Evolutionary conservation across 352 stramenopile species (phyloP), one percentile per base, ranked within the genome.

Genomic region (Globisporangium heterothallicum): DNA sequence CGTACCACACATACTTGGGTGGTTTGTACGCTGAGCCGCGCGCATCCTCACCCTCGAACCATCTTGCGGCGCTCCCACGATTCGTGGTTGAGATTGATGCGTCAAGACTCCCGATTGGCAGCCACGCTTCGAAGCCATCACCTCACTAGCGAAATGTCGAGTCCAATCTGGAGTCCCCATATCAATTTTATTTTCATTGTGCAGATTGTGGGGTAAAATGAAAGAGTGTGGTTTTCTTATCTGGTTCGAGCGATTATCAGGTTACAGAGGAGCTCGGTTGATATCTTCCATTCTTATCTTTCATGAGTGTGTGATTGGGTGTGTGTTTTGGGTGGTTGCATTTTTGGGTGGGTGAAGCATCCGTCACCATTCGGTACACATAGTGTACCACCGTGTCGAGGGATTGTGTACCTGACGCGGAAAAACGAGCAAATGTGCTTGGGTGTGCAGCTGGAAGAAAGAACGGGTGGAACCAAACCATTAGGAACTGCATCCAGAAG

Each of bases 1-100:
- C 76, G 22, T 95, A 95, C 66, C 65, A 82, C 27, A 64, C 72
- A 9, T 95, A 92, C 50, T 51, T 92, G 14, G 53, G 63, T 14
- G 58, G 30, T 0, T 62, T 95, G 35, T 93, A 95, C 66, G 58
- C 61, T 29, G 47, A 36, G 0, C 19, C 25, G 18, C 25, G 2
- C 12, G 18, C 27, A 14, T 22, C 19, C 2, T 22, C 50, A 13
- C 26, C 56, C 5, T 58, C 56, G 25, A 60, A 35, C 14, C 48
- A 57, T 16, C 45, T 86, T 24, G 61, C 61, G 1, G 41, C 40
- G 4, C 49, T 81, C 5, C 78, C 78, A 1, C 66, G 68, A 1
- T 73, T 91, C n/a, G 57, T 84, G 29, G 63, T 91, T 32, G 72
- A 79, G 46, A 87, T 91, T 42, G 61, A 66, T 42, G 57, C 56